These are phyloP conservation scores for Neurospora cerealis DNA, from an alignment of 495 filamentous ascomycete species.

Conservation along the genomic window DNA sequence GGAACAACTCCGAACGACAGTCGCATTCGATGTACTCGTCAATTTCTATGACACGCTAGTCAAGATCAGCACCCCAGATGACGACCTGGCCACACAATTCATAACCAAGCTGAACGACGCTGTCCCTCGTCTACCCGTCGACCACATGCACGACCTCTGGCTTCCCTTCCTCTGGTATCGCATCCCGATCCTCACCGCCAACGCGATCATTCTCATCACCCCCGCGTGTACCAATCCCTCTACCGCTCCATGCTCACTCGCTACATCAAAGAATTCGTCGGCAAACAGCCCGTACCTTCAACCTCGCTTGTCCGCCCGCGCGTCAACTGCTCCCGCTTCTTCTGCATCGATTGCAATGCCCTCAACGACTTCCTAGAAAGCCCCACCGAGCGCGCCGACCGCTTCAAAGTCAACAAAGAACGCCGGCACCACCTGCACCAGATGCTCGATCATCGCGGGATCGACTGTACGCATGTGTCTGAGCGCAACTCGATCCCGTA, in stretches of 20 bases:
- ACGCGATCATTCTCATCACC: background rate
- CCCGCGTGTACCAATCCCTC: background rate
- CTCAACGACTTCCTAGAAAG: background rate
- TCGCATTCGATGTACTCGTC: background rate
- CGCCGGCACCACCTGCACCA: background rate
- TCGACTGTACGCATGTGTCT: background rate
- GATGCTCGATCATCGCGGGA: background rate
- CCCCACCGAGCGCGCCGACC: background rate
- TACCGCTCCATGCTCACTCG: background rate
- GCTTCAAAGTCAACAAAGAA: background rate
- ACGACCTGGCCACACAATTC: background rate
- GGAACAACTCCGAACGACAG: background rate
- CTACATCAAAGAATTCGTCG: background rate
- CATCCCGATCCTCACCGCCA: background rate
- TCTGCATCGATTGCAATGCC: background rate
- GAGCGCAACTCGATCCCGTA: background rate
- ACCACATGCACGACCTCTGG: background rate
- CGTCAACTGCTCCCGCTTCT: background rate
- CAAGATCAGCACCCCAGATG: background rate
- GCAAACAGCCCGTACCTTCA: background rate
- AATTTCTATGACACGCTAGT: background rate
- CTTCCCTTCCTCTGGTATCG: background rate
- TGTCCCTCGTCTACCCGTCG: background rate
- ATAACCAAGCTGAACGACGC: background rate
- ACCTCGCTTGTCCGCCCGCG: background rate